Evolutionary conservation across 495 filamentous ascomycete genomes (phyloP), one percentile per base, ranked within the genome.

Genomic region (Penicillium taxi): DNA sequence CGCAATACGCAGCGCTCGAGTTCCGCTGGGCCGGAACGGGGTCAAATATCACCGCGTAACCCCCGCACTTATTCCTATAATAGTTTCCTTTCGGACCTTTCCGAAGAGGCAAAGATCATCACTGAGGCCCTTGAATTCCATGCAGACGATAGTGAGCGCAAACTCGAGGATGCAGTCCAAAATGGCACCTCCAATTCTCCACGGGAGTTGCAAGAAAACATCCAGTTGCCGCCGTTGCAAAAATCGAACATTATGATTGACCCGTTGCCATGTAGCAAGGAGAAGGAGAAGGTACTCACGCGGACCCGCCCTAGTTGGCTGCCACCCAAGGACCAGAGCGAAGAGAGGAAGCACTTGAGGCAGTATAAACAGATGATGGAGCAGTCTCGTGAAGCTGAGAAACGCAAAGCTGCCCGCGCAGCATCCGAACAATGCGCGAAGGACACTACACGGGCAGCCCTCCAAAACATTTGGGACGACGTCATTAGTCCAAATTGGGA

Each of bases 311-410:
- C 91, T 0, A 90, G 84, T 25, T 98, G 91, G 91, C 68, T 98
- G 11, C 91, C 91, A 5, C 91, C 91, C 0, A 96, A 98, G 61
- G 79, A 86, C 42, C 87, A 84, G 17, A 85, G 82, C 32, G 91
- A 98, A 57, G 91, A 98, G 60, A 89, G 77, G 56, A 81, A 78
- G 37, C 91, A 98, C 53, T 45, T 98, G 37, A 89, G 75, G 52
- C 84, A 96, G 57, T 98, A 94, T 50, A 82, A 94, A 56, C 76
- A 71, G 50, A 96, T 98, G 84, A 93, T 95, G 84, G 78, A 78
- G 0, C 72, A 75, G 36, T 82, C 85, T 31, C 63, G 76, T 21
- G 86, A 94, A 60, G 74, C 81, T 28, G 75, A 76, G 26, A 70
- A 66, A 41, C 59, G 67, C 40, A 64, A 62, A 49, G 70, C 71